Evolutionary conservation across 352 stramenopile species (phyloP), one percentile per base, ranked within the genome.

Genomic region (Pythium guiyangense): DNA sequence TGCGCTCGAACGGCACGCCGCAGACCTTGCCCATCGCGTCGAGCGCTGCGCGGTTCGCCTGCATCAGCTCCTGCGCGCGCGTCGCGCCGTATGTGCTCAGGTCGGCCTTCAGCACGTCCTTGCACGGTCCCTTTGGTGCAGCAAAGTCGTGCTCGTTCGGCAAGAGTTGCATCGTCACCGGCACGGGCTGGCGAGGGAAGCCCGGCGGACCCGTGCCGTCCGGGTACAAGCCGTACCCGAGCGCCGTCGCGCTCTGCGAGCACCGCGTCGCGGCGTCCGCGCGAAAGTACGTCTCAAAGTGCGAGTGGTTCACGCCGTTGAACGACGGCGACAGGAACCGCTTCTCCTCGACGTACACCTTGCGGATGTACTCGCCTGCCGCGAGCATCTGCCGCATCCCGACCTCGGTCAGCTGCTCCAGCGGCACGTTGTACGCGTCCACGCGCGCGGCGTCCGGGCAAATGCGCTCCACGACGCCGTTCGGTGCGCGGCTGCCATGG

Each of bases 61-160:
- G 54, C 48, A 94, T 77, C 27, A 92, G 61, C 52, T 88, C 77
- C 12, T 66, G 64, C 6, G 69, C 80, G 8, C 83, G 77, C 15
- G 67, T 77, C 20, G 71, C 54, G 2, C 78, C 76, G 62, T 93
- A 95, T 47, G 60, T 60, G 35, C 61, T 67, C 20, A 89, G 61
- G 62, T 95, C 83, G 1, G 62, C 63, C 1, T 72, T 57, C 37
- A 88, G 55, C 2, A 75, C 79, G 25, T 57, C 65, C 20, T 66
- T 72, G 67, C 83, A 92, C 12, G 85, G 83, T 9, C 83, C 83
- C 51, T 92, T 92, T 22, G 85, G 80, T 17, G 85, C 85, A 17
- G 85, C 85, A 62, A 94, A 94, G 0, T 79, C 85, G 60, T 94
- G 85, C 53, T 94, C 85, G 55, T 94, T 92, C 57, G 77, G 66